These are phyloP conservation scores for Pythium aquatile DNA, from an alignment of 352 stramenopile species.

Conservation along the genomic window DNA sequence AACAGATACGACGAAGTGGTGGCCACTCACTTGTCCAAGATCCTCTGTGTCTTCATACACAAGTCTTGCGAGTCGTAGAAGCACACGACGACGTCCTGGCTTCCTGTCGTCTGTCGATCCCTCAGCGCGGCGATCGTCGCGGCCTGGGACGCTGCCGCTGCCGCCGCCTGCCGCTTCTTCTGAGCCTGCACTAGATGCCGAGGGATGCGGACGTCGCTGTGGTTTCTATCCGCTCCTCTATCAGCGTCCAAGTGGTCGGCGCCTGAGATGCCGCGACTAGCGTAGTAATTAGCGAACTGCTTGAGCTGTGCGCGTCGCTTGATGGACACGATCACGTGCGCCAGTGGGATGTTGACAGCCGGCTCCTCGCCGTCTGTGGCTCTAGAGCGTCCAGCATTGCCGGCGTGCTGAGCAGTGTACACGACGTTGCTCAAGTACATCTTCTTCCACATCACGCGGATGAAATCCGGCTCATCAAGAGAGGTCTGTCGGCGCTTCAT, in stretches of 20 bases:
- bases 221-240: not conserved
- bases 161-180: constrained; percentile 16
- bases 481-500: constrained; percentile 38
- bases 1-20: not conserved
- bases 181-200: constrained; percentile 17
- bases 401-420: constrained; percentile 25
- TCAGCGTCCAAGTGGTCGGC: constrained; percentile 40
- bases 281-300: constrained; percentile 71
- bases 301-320: constrained; percentile 63
- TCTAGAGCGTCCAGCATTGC: not conserved
- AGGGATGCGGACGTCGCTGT: constrained; percentile 11
- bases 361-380: not conserved
- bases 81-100: constrained; percentile 33
- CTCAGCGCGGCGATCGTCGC: constrained; percentile 24
- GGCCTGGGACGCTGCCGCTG: constrained; percentile 8
- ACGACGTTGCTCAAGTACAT: constrained; percentile 59
- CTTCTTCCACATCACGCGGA: constrained; percentile 59
- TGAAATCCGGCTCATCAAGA: constrained; percentile 62
- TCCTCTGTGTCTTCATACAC: constrained; percentile 20
- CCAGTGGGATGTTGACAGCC: constrained; percentile 53
- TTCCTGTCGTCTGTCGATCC: constrained; percentile 10
- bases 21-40: constrained; percentile 24
- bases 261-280: constrained; percentile 60
- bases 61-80: constrained; percentile 33
- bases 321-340: constrained; percentile 70